A percentile compares a stretch with the other conserved stretches of the same genome.
Conservation (phyloP, 2,329 filamentous ascomycete species). For the Daldinia sp. region DNA sequence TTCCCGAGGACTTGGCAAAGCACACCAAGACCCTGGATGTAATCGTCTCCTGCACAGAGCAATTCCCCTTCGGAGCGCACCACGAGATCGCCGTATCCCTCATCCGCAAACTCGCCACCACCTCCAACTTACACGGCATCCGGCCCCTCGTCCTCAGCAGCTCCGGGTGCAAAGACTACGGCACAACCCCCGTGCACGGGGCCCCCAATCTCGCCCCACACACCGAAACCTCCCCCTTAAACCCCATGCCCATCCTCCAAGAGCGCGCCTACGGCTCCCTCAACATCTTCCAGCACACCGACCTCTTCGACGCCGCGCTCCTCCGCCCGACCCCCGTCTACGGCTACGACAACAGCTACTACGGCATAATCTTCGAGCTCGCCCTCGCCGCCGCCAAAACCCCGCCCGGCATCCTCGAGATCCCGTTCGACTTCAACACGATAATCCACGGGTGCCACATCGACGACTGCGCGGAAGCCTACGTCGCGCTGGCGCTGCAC, state of each 20-base stretch:
- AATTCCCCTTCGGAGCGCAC: conserved; percentile 51
- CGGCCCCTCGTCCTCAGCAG: conserved; percentile 55
- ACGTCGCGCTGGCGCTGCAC: conserved; percentile 55
- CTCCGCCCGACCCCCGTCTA: conserved; percentile 58
- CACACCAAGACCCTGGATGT: conserved; percentile 50
- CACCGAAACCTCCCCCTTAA: conserved; percentile 53
- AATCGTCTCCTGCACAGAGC: conserved; percentile 55
- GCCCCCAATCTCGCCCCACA: conserved; percentile 51
- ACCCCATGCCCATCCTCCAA: conserved; percentile 41
- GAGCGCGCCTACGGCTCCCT: conserved; percentile 47
- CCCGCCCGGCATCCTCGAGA: conserved; percentile 36
- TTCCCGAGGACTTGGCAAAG: conserved; percentile 42
- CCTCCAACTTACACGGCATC: conserved; percentile 47
- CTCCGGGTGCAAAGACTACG: conserved; percentile 61
- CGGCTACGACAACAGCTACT: conserved; percentile 56
- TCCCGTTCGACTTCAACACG: conserved; percentile 48
- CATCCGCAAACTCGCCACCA: conserved; percentile 46
- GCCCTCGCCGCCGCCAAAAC: conserved; percentile 40
- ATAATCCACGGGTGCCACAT: conserved; percentile 58
- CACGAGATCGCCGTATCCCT: conserved; percentile 50
- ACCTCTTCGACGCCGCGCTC: conserved; percentile 54
- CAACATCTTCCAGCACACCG: conserved; percentile 49
- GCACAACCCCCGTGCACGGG: conserved; percentile 47
- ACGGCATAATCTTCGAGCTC: conserved; percentile 50
- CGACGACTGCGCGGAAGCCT: conserved; percentile 59